These are phyloP conservation scores for Blastobotrys americana DNA, from an alignment of 805 yeast species.

Conservation along the genomic window DNA sequence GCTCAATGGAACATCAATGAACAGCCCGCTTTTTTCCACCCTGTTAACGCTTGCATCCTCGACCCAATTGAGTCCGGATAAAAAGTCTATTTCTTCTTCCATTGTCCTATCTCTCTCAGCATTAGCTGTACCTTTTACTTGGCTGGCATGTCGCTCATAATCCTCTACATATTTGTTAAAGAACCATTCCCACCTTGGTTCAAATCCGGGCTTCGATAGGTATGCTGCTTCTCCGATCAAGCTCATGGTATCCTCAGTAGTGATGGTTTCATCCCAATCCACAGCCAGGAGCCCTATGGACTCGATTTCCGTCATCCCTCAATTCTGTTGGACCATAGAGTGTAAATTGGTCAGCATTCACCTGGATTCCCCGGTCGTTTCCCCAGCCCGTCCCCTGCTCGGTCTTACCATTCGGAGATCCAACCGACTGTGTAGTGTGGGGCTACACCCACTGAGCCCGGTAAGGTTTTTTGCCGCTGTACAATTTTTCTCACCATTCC, in stretches of 20 bases:
- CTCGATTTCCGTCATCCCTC: slow-evolving; percentile 1
- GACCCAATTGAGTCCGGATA: slow-evolving; percentile 37
- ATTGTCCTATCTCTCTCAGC: slow-evolving; percentile 30
- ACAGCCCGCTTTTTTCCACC: slow-evolving; percentile 34
- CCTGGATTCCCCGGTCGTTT: too few species aligned
- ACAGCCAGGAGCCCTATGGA: slow-evolving; percentile 32
- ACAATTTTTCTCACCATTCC: too few species aligned
- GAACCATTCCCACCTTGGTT: slow-evolving; percentile 39
- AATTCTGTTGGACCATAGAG: neutral
- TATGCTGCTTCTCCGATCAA: slow-evolving; percentile 46
- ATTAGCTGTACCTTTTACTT: slow-evolving; percentile 15
- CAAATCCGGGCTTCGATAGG: slow-evolving; percentile 31
- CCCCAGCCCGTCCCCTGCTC: too few species aligned
- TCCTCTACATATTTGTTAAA: slow-evolving; percentile 37
- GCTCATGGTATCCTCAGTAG: slow-evolving; percentile 47
- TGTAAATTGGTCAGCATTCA: too few species aligned
- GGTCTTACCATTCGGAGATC: too few species aligned
- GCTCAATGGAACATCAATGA: slow-evolving; percentile 35
- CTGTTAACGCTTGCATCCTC: slow-evolving; percentile 45
- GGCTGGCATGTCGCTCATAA: slow-evolving; percentile 29
- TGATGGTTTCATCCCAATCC: slow-evolving; percentile 66
- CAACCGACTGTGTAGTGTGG: too few species aligned
- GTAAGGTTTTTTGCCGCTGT: too few species aligned
- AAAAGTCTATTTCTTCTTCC: slow-evolving; percentile 40
- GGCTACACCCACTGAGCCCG: too few species aligned